A percentile compares a stretch with the other conserved stretches of the same genome.
phyloP scores from a whole-genome alignment of 768 basidiomycete species.

The Wakefieldia striispora region DNA sequence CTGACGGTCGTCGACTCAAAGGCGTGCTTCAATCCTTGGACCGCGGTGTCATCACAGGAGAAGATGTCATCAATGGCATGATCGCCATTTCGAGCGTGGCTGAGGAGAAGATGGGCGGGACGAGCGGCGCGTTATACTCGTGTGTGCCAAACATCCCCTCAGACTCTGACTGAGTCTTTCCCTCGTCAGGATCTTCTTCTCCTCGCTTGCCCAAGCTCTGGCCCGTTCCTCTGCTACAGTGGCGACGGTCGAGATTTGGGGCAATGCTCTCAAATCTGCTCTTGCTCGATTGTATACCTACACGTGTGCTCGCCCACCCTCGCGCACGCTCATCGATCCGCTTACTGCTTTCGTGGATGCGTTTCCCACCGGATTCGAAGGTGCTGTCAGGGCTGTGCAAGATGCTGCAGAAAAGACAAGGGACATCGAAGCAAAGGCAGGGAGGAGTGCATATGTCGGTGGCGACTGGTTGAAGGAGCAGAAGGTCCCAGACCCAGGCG shows the following conservation, averaged over 20 bases:
- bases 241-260: conserved; percentile 55
- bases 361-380: conserved; percentile 36
- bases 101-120: conserved; percentile 88
- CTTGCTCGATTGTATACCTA: conserved; percentile 70
- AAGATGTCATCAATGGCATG: conserved; percentile 62
- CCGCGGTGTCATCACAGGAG: conserved; percentile 54
- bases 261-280: conserved; percentile 53
- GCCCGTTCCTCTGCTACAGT: conserved; percentile 34
- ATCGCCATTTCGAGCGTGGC: conserved; percentile 70
- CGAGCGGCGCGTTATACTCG: conserved; percentile 90
- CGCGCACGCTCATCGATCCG: conserved; percentile 91
- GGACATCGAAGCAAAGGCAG: conserved; percentile 79
- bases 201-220: conserved; percentile 76
- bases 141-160: conserved; percentile 38
- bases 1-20: conserved; percentile 24
- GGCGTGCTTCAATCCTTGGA: conserved; percentile 60
- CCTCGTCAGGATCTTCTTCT: conserved; percentile 80
- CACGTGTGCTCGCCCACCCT: conserved; percentile 86
- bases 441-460: conserved; percentile 85
- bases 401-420: conserved; percentile 73
- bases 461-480: conserved; percentile 59
- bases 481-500: conserved; percentile 81
- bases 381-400: conserved; percentile 58
- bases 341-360: conserved; percentile 68
- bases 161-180: not conserved